phyloP scores from a whole-genome alignment of 2,329 filamentous ascomycete genomes.

The Phaeomoniella chlamydospora region DNA sequence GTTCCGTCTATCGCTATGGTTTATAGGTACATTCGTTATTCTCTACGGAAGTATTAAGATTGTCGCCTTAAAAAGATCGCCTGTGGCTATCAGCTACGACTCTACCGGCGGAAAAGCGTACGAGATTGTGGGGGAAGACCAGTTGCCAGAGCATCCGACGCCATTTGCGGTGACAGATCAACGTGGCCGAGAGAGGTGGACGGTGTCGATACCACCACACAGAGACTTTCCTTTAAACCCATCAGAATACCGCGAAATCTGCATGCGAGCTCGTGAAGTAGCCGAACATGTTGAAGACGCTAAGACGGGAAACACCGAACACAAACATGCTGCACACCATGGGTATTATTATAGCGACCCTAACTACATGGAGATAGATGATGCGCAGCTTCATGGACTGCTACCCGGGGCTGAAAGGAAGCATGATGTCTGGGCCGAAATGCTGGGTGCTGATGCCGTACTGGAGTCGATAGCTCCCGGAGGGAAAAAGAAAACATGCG shows the following conservation, averaged over 20 bases:
- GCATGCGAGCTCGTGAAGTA: conserved; percentile 51
- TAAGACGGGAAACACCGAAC: conserved; percentile 23
- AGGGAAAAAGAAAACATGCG: conserved; percentile 40
- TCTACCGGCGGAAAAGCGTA: conserved; percentile 33
- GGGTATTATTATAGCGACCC: conserved; percentile 49
- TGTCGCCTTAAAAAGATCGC: conserved; percentile 17
- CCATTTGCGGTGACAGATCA: conserved; percentile 56
- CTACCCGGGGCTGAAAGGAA: conserved; percentile 30
- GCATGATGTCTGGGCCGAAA: neutral
- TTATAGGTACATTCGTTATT: conserved; percentile 34
- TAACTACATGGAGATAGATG: conserved; percentile 59
- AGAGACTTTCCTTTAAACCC: conserved; percentile 52
- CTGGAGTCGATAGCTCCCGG: conserved; percentile 7
- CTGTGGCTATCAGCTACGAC: conserved; percentile 24
- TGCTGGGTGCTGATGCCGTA: neutral
- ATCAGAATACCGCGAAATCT: conserved; percentile 55
- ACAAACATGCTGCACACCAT: conserved; percentile 30
- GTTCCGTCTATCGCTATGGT: conserved; percentile 40
- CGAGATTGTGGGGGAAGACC: conserved; percentile 52
- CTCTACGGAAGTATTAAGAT: conserved; percentile 29
- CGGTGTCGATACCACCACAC: conserved; percentile 59
- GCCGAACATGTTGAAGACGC: conserved; percentile 41
- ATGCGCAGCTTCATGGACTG: conserved; percentile 52
- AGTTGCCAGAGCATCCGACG: conserved; percentile 56
- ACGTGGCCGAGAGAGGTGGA: conserved; percentile 57